Conservation (phyloP, 345 rosid genomes). For the Eucalyptus leucophloia region DNA sequence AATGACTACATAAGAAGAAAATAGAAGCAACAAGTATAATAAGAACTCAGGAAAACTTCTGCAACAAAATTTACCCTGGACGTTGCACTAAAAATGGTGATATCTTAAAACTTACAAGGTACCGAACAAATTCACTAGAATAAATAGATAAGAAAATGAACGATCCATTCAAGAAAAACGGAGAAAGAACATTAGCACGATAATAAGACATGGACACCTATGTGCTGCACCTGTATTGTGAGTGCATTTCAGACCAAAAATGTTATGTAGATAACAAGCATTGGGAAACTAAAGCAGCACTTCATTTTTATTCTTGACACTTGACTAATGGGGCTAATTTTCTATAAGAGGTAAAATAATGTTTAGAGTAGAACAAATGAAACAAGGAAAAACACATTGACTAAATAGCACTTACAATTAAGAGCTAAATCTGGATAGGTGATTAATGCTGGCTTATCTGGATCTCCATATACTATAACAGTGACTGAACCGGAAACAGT, state of each 20-base stretch:
- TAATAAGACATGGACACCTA: not conserved
- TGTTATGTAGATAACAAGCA: not conserved
- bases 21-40: not conserved
- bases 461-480: slow-evolving; percentile 33
- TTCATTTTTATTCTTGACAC: not conserved
- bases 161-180: not conserved
- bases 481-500: slow-evolving; percentile 22
- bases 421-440: slow-evolving; percentile 39
- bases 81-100: not conserved
- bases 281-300: not conserved
- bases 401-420: slow-evolving; percentile 11
- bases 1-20: not conserved
- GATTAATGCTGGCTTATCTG: slow-evolving; percentile 32
- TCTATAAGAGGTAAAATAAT: not conserved
- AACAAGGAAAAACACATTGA: not conserved
- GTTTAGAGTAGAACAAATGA: not conserved
- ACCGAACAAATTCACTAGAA: not conserved
- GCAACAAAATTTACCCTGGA: not conserved
- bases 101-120: not conserved
- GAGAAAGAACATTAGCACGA: not conserved
- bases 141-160: not conserved
- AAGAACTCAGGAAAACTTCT: not conserved
- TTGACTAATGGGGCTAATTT: not conserved
- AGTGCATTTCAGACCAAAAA: not conserved
- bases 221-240: not conserved